Conservation (phyloP, 768 basidiomycete species). For the Lactarius quietus region DNA sequence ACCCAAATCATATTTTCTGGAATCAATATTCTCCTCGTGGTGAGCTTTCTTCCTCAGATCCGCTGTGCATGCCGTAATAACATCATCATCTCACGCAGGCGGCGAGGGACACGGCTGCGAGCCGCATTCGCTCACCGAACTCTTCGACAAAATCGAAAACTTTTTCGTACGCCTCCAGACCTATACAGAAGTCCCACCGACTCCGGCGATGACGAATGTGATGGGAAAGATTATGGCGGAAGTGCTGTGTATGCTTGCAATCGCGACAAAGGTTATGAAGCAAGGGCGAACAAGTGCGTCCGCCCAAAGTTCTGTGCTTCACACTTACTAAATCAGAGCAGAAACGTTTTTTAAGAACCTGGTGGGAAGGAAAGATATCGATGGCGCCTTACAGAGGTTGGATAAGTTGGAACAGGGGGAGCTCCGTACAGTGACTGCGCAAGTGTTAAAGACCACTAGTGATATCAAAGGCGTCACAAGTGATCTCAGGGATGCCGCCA, state of each 20-base stretch:
- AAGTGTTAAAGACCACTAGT: not conserved
- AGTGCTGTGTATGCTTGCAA: not conserved
- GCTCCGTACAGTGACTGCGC: not conserved
- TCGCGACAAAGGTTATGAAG: not conserved
- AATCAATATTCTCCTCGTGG: not conserved
- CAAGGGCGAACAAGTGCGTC: not conserved
- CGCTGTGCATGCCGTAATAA: not conserved
- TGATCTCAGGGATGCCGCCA: no score
- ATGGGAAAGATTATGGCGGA: not conserved
- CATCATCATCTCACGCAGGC: not conserved
- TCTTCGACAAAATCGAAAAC: not conserved
- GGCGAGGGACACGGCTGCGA: not conserved
- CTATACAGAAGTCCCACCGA: not conserved
- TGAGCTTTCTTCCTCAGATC: not conserved
- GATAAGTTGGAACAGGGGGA: not conserved
- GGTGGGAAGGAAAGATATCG: not conserved
- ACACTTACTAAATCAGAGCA: not conserved
- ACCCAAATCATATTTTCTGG: not conserved
- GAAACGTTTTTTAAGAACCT: not conserved
- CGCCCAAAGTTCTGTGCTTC: not conserved
- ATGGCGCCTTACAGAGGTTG: not conserved
- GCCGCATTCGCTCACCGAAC: not conserved
- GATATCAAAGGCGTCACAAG: not conserved
- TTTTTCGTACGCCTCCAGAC: not conserved
- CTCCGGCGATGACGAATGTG: not conserved